Evolutionary conservation across 1,139 yeast species (phyloP), one percentile per base, ranked within the genome.

Genomic region (Sugiyamaella pinicola): DNA sequence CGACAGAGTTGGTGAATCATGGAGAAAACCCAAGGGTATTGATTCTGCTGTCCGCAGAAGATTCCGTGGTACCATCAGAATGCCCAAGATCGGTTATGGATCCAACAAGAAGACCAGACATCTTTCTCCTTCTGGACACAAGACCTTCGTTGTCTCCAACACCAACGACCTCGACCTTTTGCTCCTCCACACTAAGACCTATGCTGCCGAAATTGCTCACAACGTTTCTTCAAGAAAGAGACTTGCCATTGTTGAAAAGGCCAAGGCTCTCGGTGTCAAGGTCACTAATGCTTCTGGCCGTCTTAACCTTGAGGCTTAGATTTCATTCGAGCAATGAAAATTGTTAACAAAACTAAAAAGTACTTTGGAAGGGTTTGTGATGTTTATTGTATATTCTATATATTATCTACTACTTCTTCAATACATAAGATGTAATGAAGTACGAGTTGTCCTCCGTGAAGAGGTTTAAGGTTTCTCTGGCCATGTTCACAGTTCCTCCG

Each of bases 1-100:
- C 82, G 84, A 84, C 84, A 91, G 99, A 81, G 97, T 93, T 69
- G 81, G 90, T 73, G 97, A 89, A 81, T 86, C 85, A 85, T 95
- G 99, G 99, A 93, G 99, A 89, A 93, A 93, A 83, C 99, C 95
- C 83, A 93, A 91, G 89, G 99, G 99, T 93, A 95, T 95, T 75
- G 99, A 95, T 84, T 91, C 97, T 71, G 85, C 91, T 82, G 97
- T 91, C 77, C 91, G 98, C 85, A 91, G 98, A 85, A 89, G 98
- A 84, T 95, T 93, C 96, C 89, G 98, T 86, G 99, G 99, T 74
- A 86, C 95, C 80, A 87, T 93, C 75, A 83, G 93, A 73, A 96
- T 91, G 85, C 99, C 99, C 83, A 91, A 87, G 83, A 91, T 95
- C 74, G 99, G 99, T 83, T 95, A 88, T 84, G 98, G 99, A 80